These are phyloP conservation scores for Pyrus hybrid DNA, from an alignment of 331 rosid species.

Conservation along the genomic window DNA sequence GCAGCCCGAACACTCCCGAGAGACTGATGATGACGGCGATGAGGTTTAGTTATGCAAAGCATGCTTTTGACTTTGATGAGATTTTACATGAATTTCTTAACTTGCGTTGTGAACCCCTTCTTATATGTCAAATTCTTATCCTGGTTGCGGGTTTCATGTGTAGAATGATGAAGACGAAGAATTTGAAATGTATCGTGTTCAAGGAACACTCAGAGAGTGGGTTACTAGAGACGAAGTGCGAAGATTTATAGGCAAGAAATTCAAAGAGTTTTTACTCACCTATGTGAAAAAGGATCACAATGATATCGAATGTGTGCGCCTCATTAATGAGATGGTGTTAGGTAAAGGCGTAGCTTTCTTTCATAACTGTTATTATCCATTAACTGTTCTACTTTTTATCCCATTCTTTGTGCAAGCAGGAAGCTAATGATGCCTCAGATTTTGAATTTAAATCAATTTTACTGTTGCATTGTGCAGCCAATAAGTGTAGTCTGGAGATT, in stretches of 20 bases:
- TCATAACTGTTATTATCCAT: neutral
- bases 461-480: constrained; percentile 47
- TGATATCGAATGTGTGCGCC: constrained; percentile 65
- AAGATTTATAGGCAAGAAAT: constrained; percentile 75
- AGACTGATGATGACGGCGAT: constrained; percentile 61
- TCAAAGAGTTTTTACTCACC: constrained; percentile 43
- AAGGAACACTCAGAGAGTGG: constrained; percentile 91
- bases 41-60: constrained; percentile 31
- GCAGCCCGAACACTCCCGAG: constrained; percentile 56
- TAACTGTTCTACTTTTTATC: neutral
- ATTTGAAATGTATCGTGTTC: constrained; percentile 82
- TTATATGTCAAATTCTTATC: neutral
- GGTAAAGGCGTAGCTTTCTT: constrained; percentile 31
- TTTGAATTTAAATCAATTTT: neutral
- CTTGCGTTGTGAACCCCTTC: neutral
- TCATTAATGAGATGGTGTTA: constrained; percentile 89
- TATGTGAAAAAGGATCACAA: constrained; percentile 54
- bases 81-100: neutral
- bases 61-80: neutral
- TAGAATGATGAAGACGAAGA: constrained; percentile 67
- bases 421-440: neutral
- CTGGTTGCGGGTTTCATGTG: neutral
- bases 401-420: neutral
- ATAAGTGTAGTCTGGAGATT: constrained; percentile 84
- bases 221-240: constrained; percentile 94